Percentiles rank a stretch among this genome's conserved stretches.
phyloP scores from a whole-genome alignment of 805 yeast species.

The Maudiozyma bulderi region DNA sequence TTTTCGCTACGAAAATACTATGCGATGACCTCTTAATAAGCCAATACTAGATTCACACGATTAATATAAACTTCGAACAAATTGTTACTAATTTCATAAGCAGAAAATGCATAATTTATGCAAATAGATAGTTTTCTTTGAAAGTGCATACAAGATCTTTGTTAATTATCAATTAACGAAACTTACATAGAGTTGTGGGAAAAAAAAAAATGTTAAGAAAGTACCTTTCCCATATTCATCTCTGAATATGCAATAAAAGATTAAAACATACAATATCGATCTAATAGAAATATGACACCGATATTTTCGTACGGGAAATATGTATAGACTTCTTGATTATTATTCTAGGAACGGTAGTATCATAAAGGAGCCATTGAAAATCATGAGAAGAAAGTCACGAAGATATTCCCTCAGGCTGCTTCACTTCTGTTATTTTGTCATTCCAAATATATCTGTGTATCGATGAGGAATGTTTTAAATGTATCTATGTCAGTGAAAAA shows the following conservation, averaged over 20 bases:
- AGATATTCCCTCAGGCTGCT: background rate
- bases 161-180: background rate
- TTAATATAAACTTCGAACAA: too few relatives aligned
- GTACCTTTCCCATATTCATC: conserved; percentile 16
- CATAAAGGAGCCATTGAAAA: conserved; percentile 4
- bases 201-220: conserved; percentile 12
- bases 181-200: background rate
- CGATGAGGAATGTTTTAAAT: too few relatives aligned
- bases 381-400: background rate
- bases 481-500: too few relatives aligned
- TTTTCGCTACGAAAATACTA: too few relatives aligned
- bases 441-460: background rate
- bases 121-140: too few relatives aligned
- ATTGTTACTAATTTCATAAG: too few relatives aligned
- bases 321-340: conserved; percentile 18
- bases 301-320: conserved; percentile 15
- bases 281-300: background rate
- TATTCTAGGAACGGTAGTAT: conserved; percentile 16
- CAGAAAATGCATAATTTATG: too few relatives aligned
- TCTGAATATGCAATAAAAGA: conserved; percentile 3
- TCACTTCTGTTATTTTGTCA: background rate
- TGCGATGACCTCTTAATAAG: too few relatives aligned
- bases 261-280: conserved; percentile 4
- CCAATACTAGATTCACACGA: too few relatives aligned
- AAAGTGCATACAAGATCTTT: too few relatives aligned